These are phyloP conservation scores for Fusarium pseudograminearum DNA, from an alignment of 2,329 filamentous ascomycete genomes.

Conservation along the genomic window DNA sequence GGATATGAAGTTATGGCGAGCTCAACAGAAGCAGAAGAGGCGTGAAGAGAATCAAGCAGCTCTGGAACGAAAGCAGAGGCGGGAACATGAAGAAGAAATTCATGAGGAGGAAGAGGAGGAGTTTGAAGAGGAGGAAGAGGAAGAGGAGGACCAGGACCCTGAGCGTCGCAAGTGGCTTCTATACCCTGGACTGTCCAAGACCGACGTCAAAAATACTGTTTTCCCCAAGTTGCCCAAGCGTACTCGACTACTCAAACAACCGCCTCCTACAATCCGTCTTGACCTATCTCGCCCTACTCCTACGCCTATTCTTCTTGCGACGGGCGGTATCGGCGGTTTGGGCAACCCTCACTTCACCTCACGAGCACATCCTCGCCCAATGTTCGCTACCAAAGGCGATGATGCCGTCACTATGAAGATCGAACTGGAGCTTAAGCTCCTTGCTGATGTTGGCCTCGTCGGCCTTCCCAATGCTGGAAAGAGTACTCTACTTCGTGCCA, in stretches of 20 bases:
- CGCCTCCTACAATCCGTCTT: conserved; percentile 76
- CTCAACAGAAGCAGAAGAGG: conserved; percentile 51
- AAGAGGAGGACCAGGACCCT: conserved; percentile 59
- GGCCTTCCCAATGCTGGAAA: conserved; percentile 97
- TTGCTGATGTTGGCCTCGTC: conserved; percentile 94
- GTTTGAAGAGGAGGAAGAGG: conserved; percentile 51
- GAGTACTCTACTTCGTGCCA: conserved; percentile 86
- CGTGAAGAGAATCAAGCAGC: conserved; percentile 52
- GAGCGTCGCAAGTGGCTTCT: conserved; percentile 83
- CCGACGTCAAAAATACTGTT: conserved; percentile 69
- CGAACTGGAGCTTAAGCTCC: conserved; percentile 91
- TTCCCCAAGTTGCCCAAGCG: conserved; percentile 66
- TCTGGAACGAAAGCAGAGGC: conserved; percentile 46
- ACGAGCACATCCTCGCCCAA: conserved; percentile 78
- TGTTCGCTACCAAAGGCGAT: conserved; percentile 90
- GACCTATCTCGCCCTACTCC: conserved; percentile 83
- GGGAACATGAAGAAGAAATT: conserved; percentile 33
- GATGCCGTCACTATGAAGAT: conserved; percentile 81
- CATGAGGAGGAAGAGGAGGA: conserved; percentile 35
- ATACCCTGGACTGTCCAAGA: conserved; percentile 80
- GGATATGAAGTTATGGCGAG: conserved; percentile 50
- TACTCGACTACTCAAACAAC: conserved; percentile 72
- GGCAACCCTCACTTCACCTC: conserved; percentile 95
- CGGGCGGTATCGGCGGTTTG: conserved; percentile 88
- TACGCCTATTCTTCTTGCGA: conserved; percentile 84